phyloP scores from a whole-genome alignment of 2,329 filamentous ascomycete genomes.

The Emergomyces orientalis region DNA sequence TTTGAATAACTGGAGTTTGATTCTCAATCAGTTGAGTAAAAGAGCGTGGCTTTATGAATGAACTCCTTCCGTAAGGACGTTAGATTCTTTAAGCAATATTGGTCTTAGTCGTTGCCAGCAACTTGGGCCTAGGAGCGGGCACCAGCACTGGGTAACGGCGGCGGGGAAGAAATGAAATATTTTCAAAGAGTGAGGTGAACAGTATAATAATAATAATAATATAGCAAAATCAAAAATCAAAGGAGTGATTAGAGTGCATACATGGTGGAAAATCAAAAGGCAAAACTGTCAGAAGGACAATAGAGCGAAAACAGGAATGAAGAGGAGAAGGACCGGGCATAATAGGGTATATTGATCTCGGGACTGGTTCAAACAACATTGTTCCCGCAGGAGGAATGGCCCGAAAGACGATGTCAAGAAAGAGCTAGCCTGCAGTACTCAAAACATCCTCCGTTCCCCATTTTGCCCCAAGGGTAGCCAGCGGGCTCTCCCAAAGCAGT shows the following conservation, averaged over 20 bases:
- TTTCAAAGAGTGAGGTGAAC: neutral
- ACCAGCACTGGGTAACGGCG: neutral
- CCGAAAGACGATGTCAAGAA: neutral
- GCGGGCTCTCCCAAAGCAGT: neutral
- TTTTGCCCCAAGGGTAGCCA: neutral
- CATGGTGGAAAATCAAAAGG: neutral
- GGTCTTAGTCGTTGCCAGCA: neutral
- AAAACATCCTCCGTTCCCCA: slow-evolving; percentile 3
- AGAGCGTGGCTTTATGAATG: neutral
- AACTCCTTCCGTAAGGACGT: neutral
- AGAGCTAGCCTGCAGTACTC: slow-evolving; percentile 3
- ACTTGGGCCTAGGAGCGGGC: neutral
- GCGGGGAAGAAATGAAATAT: neutral
- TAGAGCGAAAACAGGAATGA: slow-evolving; percentile 1
- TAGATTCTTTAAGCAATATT: neutral
- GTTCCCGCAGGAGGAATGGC: neutral
- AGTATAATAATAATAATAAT: neutral
- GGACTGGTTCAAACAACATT: neutral
- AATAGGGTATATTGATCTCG: slow-evolving; percentile 1
- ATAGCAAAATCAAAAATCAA: slow-evolving; percentile 5
- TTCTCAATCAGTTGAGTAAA: neutral
- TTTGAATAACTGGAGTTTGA: neutral
- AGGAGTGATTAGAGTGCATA: slow-evolving; percentile 6
- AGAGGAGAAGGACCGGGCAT: neutral
- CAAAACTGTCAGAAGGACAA: neutral